phyloP scores from a whole-genome alignment of 2,329 filamentous ascomycete species.

The Aspergillus sp. region DNA sequence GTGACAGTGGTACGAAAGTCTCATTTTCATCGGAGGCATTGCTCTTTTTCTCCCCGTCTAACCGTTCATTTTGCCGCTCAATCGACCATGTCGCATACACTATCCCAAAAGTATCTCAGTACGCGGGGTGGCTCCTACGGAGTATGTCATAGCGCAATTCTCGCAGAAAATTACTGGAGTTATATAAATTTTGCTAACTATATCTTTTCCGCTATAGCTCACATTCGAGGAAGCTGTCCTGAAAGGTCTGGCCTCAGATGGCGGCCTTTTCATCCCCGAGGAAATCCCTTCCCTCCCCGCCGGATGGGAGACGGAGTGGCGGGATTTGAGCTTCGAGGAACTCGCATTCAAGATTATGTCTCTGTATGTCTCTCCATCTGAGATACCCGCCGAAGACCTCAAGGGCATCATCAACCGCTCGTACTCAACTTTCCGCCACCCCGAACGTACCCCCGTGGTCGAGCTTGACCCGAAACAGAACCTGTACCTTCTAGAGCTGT shows the following conservation, averaged over 20 bases:
- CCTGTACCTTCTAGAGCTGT: slow-evolving; percentile 86
- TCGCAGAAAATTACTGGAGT: not conserved
- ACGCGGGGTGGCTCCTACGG: slow-evolving; percentile 34
- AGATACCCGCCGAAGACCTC: slow-evolving; percentile 79
- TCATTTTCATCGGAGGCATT: not conserved
- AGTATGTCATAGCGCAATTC: slow-evolving; percentile 19
- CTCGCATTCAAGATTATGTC: slow-evolving; percentile 72
- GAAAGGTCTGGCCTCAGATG: slow-evolving; percentile 82
- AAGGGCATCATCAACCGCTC: slow-evolving; percentile 79
- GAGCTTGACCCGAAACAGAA: slow-evolving; percentile 71
- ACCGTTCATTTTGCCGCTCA: not conserved
- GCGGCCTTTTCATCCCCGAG: slow-evolving; percentile 86
- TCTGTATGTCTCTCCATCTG: slow-evolving; percentile 78
- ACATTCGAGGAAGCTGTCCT: slow-evolving; percentile 90
- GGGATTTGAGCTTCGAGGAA: slow-evolving; percentile 25
- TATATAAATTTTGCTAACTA: slow-evolving; percentile 11
- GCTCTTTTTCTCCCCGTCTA: not conserved
- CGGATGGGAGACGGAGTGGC: slow-evolving; percentile 27
- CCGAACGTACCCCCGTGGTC: slow-evolving; percentile 75
- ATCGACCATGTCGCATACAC: slow-evolving; percentile 26
- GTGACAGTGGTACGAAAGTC: not conserved
- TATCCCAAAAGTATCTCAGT: slow-evolving; percentile 34
- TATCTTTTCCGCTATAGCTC: slow-evolving; percentile 39
- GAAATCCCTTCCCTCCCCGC: slow-evolving; percentile 26
- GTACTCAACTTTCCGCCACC: slow-evolving; percentile 83